These are phyloP conservation scores for Cynara cardunculus DNA, from an alignment of 129 eudicot species.

Conservation along the genomic window DNA sequence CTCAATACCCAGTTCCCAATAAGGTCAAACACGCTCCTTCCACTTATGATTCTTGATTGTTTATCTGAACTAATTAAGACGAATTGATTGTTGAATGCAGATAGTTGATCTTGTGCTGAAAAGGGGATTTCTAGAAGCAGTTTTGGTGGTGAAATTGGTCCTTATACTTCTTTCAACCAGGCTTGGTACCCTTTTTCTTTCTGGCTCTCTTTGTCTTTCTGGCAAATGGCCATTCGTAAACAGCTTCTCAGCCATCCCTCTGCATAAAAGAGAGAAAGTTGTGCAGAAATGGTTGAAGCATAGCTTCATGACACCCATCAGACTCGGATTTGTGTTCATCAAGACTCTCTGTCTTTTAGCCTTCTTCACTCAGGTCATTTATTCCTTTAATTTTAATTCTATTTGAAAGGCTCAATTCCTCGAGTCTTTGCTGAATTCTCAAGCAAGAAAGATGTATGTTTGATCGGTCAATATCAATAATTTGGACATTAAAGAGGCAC, in stretches of 20 bases:
- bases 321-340: conserved; percentile 60
- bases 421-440: not conserved
- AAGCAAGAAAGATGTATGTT: not conserved
- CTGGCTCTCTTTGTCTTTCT: conserved; percentile 54
- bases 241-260: conserved; percentile 46
- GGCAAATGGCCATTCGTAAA: conserved; percentile 57
- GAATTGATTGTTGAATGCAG: too few relatives aligned
- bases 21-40: conserved; percentile 44
- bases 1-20: conserved; percentile 62
- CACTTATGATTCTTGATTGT: not conserved
- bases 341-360: conserved; percentile 47
- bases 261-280: conserved; percentile 61
- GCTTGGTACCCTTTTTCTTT: conserved; percentile 62
- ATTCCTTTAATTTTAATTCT: not conserved
- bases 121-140: conserved; percentile 58
- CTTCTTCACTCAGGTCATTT: conserved; percentile 63
- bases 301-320: conserved; percentile 50
- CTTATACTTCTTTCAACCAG: conserved; percentile 48
- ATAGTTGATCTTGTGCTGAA: conserved; percentile 40
- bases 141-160: conserved; percentile 44
- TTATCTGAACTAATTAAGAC: too few relatives aligned
- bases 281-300: conserved; percentile 61
- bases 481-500: not conserved
- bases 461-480: not conserved
- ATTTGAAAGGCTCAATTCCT: not conserved